phyloP scores from a whole-genome alignment of 495 filamentous ascomycete genomes.

The Friedmanniomyces endolithicus region DNA sequence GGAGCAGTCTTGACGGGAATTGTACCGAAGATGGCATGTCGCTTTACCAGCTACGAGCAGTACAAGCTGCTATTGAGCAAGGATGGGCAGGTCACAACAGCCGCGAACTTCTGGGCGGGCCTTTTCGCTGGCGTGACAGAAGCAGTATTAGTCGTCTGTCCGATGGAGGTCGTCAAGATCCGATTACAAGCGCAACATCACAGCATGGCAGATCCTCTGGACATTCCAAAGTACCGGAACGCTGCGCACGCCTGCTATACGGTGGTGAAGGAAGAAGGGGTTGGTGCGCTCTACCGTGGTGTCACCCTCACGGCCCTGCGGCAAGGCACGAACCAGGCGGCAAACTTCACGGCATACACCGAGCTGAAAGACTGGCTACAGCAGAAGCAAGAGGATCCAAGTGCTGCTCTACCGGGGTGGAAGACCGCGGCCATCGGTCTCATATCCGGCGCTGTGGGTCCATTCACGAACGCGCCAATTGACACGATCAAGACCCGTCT shows the following conservation, averaged over 20 bases:
- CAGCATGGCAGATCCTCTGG: constrained; percentile 81
- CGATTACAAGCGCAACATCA: constrained; percentile 95
- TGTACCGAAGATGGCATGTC: constrained; percentile 98
- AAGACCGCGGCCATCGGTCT: constrained; percentile 87
- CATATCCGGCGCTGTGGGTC: constrained; percentile 86
- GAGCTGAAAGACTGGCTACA: constrained; percentile 76
- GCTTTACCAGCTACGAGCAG: constrained; percentile 92
- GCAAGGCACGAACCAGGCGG: constrained; percentile 90
- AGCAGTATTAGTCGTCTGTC: constrained; percentile 88
- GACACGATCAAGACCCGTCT: constrained; percentile 98
- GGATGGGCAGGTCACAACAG: constrained; percentile 53
- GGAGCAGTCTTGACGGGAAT: constrained; percentile 94
- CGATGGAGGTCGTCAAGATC: constrained; percentile 99
- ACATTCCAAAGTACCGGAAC: constrained; percentile 91
- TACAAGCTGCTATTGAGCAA: constrained; percentile 76
- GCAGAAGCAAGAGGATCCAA: constrained; percentile 42
- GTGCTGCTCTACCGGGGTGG: constrained; percentile 60
- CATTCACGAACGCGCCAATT: constrained; percentile 91
- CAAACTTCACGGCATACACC: constrained; percentile 97
- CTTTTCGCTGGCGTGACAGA: constrained; percentile 89
- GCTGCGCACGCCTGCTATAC: constrained; percentile 92
- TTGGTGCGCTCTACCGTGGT: constrained; percentile 77
- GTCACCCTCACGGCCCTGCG: constrained; percentile 85
- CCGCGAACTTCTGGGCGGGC: constrained; percentile 76
- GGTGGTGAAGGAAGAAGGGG: constrained; percentile 79